A percentile compares a stretch with the other conserved stretches of the same genome.
Conservation (phyloP, 176 grass and related monocot genomes). For the Oryza officinalis region DNA sequence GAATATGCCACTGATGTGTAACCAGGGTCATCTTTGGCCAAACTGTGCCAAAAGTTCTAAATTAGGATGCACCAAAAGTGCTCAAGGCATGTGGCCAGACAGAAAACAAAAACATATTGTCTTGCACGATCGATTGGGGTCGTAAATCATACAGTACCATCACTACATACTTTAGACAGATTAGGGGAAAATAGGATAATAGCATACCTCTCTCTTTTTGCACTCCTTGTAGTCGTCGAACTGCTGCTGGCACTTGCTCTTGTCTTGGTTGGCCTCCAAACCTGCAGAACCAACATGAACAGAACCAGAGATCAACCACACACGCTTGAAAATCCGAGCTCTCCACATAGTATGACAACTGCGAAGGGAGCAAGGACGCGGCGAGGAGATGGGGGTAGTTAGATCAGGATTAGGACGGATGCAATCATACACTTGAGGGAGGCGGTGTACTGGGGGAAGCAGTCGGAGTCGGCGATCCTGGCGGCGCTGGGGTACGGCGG, state of each 20-base stretch:
- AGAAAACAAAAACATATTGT: neutral
- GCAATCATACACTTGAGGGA: slow-evolving; percentile 77
- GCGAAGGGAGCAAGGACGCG: neutral
- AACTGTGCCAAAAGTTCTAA: neutral
- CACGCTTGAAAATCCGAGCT: neutral
- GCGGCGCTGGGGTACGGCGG: slow-evolving; percentile 63
- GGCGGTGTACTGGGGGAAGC: slow-evolving; percentile 84
- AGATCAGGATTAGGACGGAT: neutral
- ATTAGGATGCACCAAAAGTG: neutral
- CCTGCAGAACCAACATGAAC: slow-evolving; percentile 33
- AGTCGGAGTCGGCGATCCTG: slow-evolving; percentile 69
- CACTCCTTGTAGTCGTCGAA: slow-evolving; percentile 94
- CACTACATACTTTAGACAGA: neutral
- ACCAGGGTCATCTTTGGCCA: neutral
- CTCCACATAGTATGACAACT: neutral
- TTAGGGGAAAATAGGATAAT: neutral
- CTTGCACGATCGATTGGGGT: neutral
- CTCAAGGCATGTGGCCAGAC: neutral
- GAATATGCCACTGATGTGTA: neutral
- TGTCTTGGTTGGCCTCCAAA: slow-evolving; percentile 71
- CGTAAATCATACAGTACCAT: neutral
- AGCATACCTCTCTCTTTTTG: slow-evolving; percentile 83
- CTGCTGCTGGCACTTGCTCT: slow-evolving; percentile 88
- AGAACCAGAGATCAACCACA: neutral
- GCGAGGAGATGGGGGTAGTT: neutral